Percentiles rank a stretch among this genome's conserved stretches.
Conservation (phyloP, 768 basidiomycete species). For the Termitomyces sp. region DNA sequence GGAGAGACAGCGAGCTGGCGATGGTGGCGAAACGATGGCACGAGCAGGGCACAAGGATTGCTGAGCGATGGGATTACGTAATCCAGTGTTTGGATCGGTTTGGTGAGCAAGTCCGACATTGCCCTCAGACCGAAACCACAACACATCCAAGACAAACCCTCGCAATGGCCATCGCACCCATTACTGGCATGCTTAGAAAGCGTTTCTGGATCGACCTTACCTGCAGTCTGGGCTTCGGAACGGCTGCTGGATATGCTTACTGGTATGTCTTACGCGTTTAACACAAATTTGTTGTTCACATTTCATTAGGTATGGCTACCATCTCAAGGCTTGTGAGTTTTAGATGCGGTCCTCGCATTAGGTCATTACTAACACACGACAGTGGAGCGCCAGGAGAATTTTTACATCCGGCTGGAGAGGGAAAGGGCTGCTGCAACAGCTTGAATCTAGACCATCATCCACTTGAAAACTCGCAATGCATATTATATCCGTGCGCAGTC, state of each 20-base stretch:
- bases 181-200: slow-evolving; percentile 93
- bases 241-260: slow-evolving; percentile 71
- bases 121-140: slow-evolving; percentile 29
- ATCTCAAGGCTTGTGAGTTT: slow-evolving; percentile 71
- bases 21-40: slow-evolving; percentile 21
- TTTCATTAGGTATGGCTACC: slow-evolving; percentile 72
- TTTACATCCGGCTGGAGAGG: slow-evolving; percentile 82
- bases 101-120: slow-evolving; percentile 29
- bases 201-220: slow-evolving; percentile 84
- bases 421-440: slow-evolving; percentile 37
- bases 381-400: slow-evolving; percentile 85
- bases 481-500: slow-evolving; percentile 10
- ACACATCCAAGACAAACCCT: slow-evolving; percentile 17
- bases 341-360: neutral
- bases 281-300: slow-evolving; percentile 9
- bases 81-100: slow-evolving; percentile 17
- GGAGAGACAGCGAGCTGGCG: slow-evolving; percentile 15
- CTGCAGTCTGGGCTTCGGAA: slow-evolving; percentile 71
- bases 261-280: slow-evolving; percentile 54
- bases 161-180: slow-evolving; percentile 83
- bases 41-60: slow-evolving; percentile 22
- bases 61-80: slow-evolving; percentile 18
- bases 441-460: neutral
- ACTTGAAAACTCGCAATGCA: slow-evolving; percentile 6
- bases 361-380: slow-evolving; percentile 6